Base-by-base conservation (phyloP, 192 early-diverging fungal species). In the Linnemannia zychae region DNA sequence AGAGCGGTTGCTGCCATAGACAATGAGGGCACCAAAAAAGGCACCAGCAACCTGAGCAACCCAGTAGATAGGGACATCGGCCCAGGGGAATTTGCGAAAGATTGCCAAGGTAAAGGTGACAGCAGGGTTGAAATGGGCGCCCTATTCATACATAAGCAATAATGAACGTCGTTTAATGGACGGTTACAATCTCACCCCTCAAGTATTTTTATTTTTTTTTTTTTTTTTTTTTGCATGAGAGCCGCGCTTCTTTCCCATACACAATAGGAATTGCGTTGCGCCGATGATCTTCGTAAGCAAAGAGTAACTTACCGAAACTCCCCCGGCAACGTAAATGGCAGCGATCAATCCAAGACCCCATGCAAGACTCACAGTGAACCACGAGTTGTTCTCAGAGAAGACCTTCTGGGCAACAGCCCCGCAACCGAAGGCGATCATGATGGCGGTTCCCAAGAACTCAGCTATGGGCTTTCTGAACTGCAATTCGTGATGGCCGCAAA, bases 61-160 rank as follows among this genome's bases (percentile, higher is more conserved):
- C 40, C 92, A 91, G 87, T 91, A 96, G 33, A 87, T 78, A 3
- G 92, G 91, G 5, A 96, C 91, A 84, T 95, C 92, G 49, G 84
- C 79, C 84, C 89, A 92, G 24, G 93, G 90, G 81, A 96, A 95
- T 74, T 91, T 90, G 48, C 92, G 91, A 77, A 91, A 93, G 11
- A 92, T 65, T 12, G 92, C 93, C 57, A 91, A 88, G 15, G 92
- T 83, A 49, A 95, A 81, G 9, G 95, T 93, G 47, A 96, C 93
- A 1, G 95, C 93, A 40, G 95, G 95, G 82, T 96, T 96, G 60
- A 96, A 67, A 73, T 96, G 95, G 9, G 89, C 95, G 47, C 95
- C 94, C 91, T 90, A 47, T 83, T 72, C 47, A 79, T 63, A 60
- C 71, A 74, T 49, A 5, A 69, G 15, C 1, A 71, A 16, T 4